Evolutionary conservation across 2,329 filamentous ascomycete species (phyloP).

Genomic region (Chlorencoelia australis): DNA sequence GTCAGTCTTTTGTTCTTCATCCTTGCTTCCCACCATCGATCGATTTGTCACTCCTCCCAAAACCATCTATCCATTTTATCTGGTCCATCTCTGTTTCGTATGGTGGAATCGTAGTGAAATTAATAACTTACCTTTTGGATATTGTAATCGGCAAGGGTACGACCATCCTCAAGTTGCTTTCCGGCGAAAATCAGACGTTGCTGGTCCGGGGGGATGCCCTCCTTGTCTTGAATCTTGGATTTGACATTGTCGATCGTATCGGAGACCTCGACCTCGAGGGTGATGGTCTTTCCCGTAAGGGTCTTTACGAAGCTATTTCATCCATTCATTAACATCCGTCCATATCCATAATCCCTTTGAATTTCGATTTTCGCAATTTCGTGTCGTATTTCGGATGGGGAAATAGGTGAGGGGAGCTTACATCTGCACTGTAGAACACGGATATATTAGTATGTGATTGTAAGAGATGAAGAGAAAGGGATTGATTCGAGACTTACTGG

Average conservation of each 20-base stretch:
- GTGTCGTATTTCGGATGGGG: constrained; percentile 12
- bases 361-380: too few species aligned
- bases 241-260: constrained; percentile 99
- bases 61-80: not conserved
- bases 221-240: constrained; percentile 99
- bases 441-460: constrained; percentile 25
- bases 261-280: constrained; percentile 96
- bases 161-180: constrained; percentile 98
- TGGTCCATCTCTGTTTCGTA: not conserved
- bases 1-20: constrained; percentile 12
- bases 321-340: constrained; percentile 17
- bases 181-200: constrained; percentile 98
- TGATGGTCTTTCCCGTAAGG: constrained; percentile 99
- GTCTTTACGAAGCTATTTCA: constrained; percentile 97
- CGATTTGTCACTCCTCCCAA: not conserved
- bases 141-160: constrained; percentile 96
- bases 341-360: too few species aligned
- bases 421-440: constrained; percentile 69
- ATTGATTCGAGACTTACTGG: constrained; percentile 40
- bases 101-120: not conserved
- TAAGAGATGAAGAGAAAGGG: constrained; percentile 1
- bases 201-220: constrained; percentile 95
- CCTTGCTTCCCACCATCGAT: not conserved
- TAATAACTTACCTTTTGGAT: constrained; percentile 85
- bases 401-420: constrained; percentile 41